Evolutionary conservation across 176 grass and related monocot species (phyloP).

Genomic region (Poa pratensis): DNA sequence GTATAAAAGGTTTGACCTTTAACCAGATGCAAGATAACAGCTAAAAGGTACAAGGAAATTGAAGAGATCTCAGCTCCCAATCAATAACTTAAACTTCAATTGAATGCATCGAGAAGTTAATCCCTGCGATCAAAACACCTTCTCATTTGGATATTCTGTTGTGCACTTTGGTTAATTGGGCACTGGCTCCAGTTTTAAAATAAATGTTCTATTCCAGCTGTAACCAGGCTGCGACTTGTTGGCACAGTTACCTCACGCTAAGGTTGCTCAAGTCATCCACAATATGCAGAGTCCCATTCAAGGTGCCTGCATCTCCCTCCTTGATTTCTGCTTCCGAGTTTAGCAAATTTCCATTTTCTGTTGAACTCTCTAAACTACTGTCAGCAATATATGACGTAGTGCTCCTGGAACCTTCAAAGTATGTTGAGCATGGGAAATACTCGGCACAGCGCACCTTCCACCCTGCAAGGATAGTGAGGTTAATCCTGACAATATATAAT

Average conservation of each 20-base stretch:
- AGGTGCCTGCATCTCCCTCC: slow-evolving; percentile 39
- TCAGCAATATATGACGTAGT: slow-evolving; percentile 45
- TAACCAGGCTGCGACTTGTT: slow-evolving; percentile 27
- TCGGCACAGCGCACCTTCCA: slow-evolving; percentile 81
- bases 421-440: slow-evolving; percentile 89
- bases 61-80: slow-evolving; percentile 46
- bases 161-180: slow-evolving; percentile 32
- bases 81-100: slow-evolving; percentile 50
- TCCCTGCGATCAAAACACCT: slow-evolving; percentile 22
- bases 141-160: slow-evolving; percentile 10
- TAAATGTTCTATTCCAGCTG: slow-evolving; percentile 42
- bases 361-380: slow-evolving; percentile 46
- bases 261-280: slow-evolving; percentile 63
- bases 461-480: slow-evolving; percentile 56
- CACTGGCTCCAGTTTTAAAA: slow-evolving; percentile 39
- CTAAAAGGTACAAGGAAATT: slow-evolving; percentile 52
- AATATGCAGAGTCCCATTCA: slow-evolving; percentile 62
- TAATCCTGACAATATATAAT: slow-evolving; percentile 35
- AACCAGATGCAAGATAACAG: slow-evolving; percentile 46
- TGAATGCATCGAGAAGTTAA: slow-evolving; percentile 32
- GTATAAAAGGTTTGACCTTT: slow-evolving; percentile 44
- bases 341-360: slow-evolving; percentile 81
- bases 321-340: slow-evolving; percentile 30
- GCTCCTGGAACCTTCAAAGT: slow-evolving; percentile 77
- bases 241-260: slow-evolving; percentile 58